Percentiles rank a stretch among this genome's conserved stretches.
These are phyloP conservation scores for Leucocoprinus leucothites DNA, from an alignment of 768 basidiomycete genomes.

Conservation along the genomic window DNA sequence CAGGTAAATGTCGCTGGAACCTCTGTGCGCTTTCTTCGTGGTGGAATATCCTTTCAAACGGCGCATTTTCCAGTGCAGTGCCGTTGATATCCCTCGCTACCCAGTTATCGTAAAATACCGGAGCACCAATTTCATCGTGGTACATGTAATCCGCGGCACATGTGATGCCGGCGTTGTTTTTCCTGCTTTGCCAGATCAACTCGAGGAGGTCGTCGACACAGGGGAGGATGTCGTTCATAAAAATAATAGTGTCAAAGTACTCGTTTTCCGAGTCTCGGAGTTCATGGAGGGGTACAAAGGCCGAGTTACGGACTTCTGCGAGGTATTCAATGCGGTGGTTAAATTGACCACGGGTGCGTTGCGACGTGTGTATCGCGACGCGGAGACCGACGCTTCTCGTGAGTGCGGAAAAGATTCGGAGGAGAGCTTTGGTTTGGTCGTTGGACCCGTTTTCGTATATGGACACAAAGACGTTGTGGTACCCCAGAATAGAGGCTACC, in stretches of 20 bases:
- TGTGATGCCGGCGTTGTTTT: conserved; percentile 96
- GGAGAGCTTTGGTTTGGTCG: conserved; percentile 96
- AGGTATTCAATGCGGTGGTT: conserved; percentile 99
- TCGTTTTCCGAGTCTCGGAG: conserved; percentile 89
- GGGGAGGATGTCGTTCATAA: conserved; percentile 99
- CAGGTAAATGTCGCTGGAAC: conserved; percentile 89
- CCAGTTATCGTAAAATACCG: conserved; percentile 99
- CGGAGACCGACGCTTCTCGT: conserved; percentile 88
- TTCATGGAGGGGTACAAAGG: conserved; percentile 93
- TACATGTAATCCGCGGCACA: conserved; percentile 99
- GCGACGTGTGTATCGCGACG: conserved; percentile 89
- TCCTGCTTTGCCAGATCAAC: conserved; percentile 91
- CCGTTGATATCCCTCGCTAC: conserved; percentile 98
- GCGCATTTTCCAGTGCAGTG: conserved; percentile 96
- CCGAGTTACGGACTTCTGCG: conserved; percentile 99
- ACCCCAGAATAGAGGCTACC: conserved; percentile 87
- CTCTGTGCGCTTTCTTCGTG: conserved; percentile 70
- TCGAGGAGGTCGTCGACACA: conserved; percentile 98
- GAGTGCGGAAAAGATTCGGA: conserved; percentile 92
- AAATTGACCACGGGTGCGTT: conserved; percentile 91
- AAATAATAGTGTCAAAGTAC: conserved; percentile 93
- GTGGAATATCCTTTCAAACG: conserved; percentile 93
- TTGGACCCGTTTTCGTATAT: conserved; percentile 99
- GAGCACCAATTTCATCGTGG: conserved; percentile 89
- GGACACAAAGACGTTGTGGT: conserved; percentile 96